These are phyloP conservation scores for Chaetothyriales sp. DNA, from an alignment of 2,329 filamentous ascomycete genomes.

Conservation along the genomic window DNA sequence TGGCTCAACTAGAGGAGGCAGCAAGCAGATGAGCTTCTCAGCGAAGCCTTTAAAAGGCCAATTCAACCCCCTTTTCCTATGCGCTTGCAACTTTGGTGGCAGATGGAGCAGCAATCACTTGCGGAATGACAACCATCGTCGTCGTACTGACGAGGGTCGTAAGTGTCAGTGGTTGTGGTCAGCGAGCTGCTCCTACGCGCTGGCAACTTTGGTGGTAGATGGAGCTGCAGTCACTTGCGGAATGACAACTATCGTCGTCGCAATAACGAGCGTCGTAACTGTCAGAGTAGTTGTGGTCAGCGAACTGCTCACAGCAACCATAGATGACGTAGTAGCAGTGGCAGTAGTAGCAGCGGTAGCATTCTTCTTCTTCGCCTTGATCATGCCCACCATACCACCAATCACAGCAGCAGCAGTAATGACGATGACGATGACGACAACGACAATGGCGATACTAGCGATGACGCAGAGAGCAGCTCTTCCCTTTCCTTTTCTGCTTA, in stretches of 20 bases:
- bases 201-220: not conserved
- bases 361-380: no score
- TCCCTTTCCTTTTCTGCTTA: not conserved
- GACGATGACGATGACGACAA: no score
- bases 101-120: not conserved
- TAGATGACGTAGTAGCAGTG: no score
- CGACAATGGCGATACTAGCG: not conserved
- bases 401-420: no score
- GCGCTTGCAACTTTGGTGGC: not conserved
- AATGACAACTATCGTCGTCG: not conserved
- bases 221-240: not conserved
- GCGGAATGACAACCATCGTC: not conserved
- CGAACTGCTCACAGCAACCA: no score
- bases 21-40: not conserved
- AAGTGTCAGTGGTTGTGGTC: not conserved
- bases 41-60: not conserved
- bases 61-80: not conserved
- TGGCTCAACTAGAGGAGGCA: not conserved
- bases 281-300: not conserved
- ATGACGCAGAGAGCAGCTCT: not conserved
- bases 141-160: not conserved
- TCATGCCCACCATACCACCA: no score
- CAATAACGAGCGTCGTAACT: not conserved
- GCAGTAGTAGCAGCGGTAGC: no score
- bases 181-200: no score